Evolutionary conservation across 768 basidiomycete genomes (phyloP).

Genomic region (Rhizopogon rudus): DNA sequence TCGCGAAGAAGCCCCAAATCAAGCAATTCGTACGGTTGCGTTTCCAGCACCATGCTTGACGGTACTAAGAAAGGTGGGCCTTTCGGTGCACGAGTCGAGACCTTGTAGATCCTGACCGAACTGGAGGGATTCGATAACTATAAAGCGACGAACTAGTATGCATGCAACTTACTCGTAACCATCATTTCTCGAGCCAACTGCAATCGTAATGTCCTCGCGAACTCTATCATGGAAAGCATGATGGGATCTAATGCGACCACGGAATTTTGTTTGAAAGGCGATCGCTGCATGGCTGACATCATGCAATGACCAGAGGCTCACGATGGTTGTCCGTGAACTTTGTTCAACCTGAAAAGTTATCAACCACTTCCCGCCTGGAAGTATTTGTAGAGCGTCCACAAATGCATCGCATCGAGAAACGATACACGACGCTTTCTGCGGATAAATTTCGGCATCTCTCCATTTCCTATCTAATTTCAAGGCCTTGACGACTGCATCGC

Average conservation of each 20-base stretch:
- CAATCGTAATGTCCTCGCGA: constrained; percentile 16
- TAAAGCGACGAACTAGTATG: background rate
- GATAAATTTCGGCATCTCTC: constrained; percentile 30
- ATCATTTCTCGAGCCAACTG: constrained; percentile 11
- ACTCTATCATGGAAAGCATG: constrained; percentile 25
- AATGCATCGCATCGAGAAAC: constrained; percentile 28
- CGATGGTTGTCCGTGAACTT: constrained; percentile 26
- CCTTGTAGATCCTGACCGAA: constrained; percentile 18
- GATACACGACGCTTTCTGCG: constrained; percentile 34
- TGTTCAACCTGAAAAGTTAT: constrained; percentile 36
- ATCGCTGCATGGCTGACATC: constrained; percentile 21
- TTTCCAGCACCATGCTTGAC: constrained; percentile 13
- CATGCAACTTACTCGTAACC: constrained; percentile 12
- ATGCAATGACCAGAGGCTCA: constrained; percentile 42
- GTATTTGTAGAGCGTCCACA: constrained; percentile 41
- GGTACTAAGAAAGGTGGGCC: background rate
- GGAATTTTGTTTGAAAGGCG: constrained; percentile 23
- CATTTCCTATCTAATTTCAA: constrained; percentile 50
- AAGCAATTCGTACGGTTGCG: constrained; percentile 9
- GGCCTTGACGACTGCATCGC: constrained; percentile 36
- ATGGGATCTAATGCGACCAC: constrained; percentile 28
- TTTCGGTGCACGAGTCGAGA: constrained; percentile 9
- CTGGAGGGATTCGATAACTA: constrained; percentile 6
- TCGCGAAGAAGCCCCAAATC: constrained; percentile 12
- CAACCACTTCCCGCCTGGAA: constrained; percentile 45